A percentile compares a stretch with the other conserved stretches of the same genome.
These are phyloP conservation scores for Saccharomycopsis phalli DNA, from an alignment of 1,139 yeast species.

Conservation along the genomic window DNA sequence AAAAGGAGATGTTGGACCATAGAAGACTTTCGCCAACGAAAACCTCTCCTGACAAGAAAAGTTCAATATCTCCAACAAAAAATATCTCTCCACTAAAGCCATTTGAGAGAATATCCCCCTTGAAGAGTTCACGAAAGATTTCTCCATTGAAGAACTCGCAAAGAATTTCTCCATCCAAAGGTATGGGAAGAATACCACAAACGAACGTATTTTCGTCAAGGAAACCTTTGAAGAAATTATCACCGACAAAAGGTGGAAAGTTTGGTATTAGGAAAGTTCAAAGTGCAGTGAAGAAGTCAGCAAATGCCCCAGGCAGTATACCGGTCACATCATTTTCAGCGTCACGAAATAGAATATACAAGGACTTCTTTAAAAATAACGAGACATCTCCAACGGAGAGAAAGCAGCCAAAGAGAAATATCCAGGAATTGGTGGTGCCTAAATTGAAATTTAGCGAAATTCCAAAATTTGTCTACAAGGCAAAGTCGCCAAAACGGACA, in stretches of 20 bases:
- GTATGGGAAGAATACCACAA: background rate
- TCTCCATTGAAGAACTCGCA: conserved; percentile 1
- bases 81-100: background rate
- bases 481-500: background rate
- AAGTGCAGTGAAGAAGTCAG: too few species aligned
- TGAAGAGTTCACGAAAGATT: background rate
- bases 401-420: background rate
- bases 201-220: conserved; percentile 1
- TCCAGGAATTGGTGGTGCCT: background rate
- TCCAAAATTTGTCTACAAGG: conserved; percentile 1
- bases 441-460: background rate
- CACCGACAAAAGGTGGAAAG: conserved; percentile 1
- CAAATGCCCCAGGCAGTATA: too few species aligned
- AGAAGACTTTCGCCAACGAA: conserved; percentile 3
- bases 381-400: background rate
- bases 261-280: too few species aligned
- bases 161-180: conserved; percentile 4
- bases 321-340: too few species aligned
- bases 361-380: too few species aligned
- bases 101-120: conserved; percentile 1
- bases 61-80: too few species aligned
- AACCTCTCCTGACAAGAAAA: conserved; percentile 4
- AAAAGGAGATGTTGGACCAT: background rate
- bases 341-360: too few species aligned
- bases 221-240: background rate